Conservation (phyloP, 164 flowering plant species). For the Santalum album region DNA sequence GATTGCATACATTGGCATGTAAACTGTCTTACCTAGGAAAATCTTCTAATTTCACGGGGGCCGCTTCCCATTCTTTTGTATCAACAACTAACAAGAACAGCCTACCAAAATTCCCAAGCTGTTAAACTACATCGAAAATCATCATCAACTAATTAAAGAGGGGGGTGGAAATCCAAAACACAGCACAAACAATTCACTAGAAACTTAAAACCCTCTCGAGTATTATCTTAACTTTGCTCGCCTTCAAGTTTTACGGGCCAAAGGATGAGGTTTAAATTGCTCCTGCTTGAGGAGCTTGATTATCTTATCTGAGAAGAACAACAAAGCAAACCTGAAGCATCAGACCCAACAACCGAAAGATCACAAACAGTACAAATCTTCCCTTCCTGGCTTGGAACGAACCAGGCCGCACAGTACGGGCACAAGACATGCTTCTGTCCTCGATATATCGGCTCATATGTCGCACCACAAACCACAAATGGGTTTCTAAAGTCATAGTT, state of each 20-base stretch:
- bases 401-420: background rate
- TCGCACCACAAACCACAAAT: background rate
- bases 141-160: background rate
- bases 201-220: background rate
- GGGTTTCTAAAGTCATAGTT: constrained; percentile 6
- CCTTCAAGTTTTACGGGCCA: background rate
- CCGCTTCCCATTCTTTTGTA: background rate
- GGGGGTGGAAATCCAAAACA: background rate
- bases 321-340: constrained; percentile 3
- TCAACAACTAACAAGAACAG: constrained; percentile 1
- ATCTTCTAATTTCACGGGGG: background rate
- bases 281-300: background rate
- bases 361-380: background rate
- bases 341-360: background rate
- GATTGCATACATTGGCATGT: background rate
- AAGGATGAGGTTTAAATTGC: background rate
- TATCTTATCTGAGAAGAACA: background rate
- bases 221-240: no score
- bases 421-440: constrained; percentile 1
- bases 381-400: background rate
- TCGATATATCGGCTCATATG: constrained; percentile 1
- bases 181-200: background rate
- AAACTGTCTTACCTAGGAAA: background rate
- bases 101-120: background rate
- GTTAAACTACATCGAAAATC: constrained; percentile 1